phyloP scores from a whole-genome alignment of 805 yeast species.

The Brettanomyces sp. region DNA sequence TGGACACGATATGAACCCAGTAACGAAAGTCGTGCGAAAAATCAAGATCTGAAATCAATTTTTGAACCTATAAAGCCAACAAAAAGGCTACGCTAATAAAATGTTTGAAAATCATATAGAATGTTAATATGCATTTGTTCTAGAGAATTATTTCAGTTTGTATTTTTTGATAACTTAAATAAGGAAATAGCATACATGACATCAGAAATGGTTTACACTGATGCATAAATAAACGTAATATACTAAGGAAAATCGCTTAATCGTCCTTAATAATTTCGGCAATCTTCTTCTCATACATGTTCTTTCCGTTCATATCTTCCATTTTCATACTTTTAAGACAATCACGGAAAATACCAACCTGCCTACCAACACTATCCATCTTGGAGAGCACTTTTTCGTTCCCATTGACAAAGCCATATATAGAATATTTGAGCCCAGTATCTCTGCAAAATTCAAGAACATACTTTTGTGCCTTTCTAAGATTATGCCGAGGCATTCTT shows the following conservation, averaged over 20 bases:
- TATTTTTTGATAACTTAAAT: too few species aligned
- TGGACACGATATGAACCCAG: constrained; percentile 3
- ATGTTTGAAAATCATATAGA: not conserved
- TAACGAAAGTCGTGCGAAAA: not conserved
- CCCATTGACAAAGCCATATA: constrained; percentile 77
- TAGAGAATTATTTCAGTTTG: not conserved
- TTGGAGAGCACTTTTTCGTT: constrained; percentile 61
- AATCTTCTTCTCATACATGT: constrained; percentile 23
- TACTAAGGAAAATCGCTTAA: not conserved
- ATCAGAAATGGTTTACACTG: too few species aligned
- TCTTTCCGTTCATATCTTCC: constrained; percentile 30
- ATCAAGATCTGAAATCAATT: not conserved
- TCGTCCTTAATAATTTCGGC: constrained; percentile 6
- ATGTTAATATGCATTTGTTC: not conserved
- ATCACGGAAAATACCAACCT: constrained; percentile 65
- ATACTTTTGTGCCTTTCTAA: constrained; percentile 61
- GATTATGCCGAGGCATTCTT: constrained; percentile 79
- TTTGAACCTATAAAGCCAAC: constrained; percentile 15
- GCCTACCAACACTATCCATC: constrained; percentile 68
- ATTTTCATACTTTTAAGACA: constrained; percentile 57
- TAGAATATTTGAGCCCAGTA: constrained; percentile 71
- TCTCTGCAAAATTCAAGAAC: constrained; percentile 69
- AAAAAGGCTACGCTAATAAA: constrained; percentile 5
- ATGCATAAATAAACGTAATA: too few species aligned
- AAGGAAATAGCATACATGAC: too few species aligned